A percentile compares a stretch with the other conserved stretches of the same genome.
These are phyloP conservation scores for Arthrinium puccinioides DNA, from an alignment of 2,329 filamentous ascomycete genomes.

Conservation along the genomic window DNA sequence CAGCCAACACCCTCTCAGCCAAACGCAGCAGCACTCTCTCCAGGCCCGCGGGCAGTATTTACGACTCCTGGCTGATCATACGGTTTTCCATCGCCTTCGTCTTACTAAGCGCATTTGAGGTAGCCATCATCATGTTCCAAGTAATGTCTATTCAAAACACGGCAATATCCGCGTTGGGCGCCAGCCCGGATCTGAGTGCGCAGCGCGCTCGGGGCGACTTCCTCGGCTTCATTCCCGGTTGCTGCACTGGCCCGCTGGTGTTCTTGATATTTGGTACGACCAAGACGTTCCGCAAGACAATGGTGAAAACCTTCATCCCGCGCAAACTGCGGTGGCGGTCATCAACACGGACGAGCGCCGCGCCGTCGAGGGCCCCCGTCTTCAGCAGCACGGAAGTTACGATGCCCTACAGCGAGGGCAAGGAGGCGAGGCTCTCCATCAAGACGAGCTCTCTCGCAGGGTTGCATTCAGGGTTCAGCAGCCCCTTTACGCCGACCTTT, in stretches of 20 bases:
- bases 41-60: slow-evolving; percentile 19
- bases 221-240: slow-evolving; percentile 23
- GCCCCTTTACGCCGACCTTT: too few species aligned
- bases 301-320: slow-evolving; percentile 3
- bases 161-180: slow-evolving; percentile 14
- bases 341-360: too few species aligned
- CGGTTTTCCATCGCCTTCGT: slow-evolving; percentile 29
- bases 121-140: slow-evolving; percentile 24
- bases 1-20: too few species aligned
- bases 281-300: slow-evolving; percentile 3
- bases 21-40: slow-evolving; percentile 10
- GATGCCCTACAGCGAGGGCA: too few species aligned
- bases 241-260: slow-evolving; percentile 18
- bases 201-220: slow-evolving; percentile 21
- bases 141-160: slow-evolving; percentile 18
- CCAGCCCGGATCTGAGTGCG: slow-evolving; percentile 20
- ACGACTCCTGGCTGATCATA: slow-evolving; percentile 29
- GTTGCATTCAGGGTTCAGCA: too few species aligned
- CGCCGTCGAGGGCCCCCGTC: too few species aligned
- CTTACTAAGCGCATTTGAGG: slow-evolving; percentile 26
- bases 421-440: too few species aligned
- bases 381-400: too few species aligned
- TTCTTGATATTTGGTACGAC: slow-evolving; percentile 8
- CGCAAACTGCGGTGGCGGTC: slow-evolving; percentile 1
- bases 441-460: too few species aligned